Evolutionary conservation across 345 rosid genomes (phyloP), one percentile per base, ranked within the genome.

Genomic region (Alliaria petiolata): DNA sequence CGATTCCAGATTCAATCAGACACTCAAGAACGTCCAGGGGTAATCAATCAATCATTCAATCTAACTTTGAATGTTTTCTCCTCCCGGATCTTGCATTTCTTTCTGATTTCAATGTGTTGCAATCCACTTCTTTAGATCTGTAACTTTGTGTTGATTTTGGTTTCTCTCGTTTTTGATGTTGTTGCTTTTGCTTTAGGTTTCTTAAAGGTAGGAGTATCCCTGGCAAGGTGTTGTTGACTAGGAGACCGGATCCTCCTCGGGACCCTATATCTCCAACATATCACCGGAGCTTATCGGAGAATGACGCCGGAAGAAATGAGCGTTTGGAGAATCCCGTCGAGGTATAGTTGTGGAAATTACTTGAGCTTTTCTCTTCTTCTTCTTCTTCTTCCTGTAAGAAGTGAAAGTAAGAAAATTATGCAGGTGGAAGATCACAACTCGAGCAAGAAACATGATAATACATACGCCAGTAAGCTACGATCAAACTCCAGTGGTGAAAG

Each of bases 21-120:
- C 96, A 31, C 95, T 93, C 71, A 89, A 86, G 59, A 93, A 87
- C 79, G 96, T 93, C 55, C 96, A 91, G 52, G 97, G 95, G 98
- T 91, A 79, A 15, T 55, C 39, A 12, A 35, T 53, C 36, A 8
- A 19, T 19, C 22, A 28, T 5, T 28, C 6, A 44, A 13, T 54
- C 19, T 6, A 26, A 25, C 28, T 13, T 17, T 25, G 5, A 39
- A 3, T 34, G 28, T 61, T 46, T 36, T 56, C 61, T 17, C 33
- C 53, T 22, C 28, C 7, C 0, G 16, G 43, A 50, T 78, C 52
- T 72, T 62, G 13, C 57, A 59, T 34, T 67, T 45, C 42, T 17
- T 49, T 60, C 15, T 10, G 36, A 11, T 53, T 16, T 42, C 52
- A 26, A 9, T 42, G 4, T 34, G 3, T 46, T 55, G 54, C 38